These are phyloP conservation scores for Naganishia onofrii DNA, from an alignment of 768 basidiomycete species.

Conservation along the genomic window DNA sequence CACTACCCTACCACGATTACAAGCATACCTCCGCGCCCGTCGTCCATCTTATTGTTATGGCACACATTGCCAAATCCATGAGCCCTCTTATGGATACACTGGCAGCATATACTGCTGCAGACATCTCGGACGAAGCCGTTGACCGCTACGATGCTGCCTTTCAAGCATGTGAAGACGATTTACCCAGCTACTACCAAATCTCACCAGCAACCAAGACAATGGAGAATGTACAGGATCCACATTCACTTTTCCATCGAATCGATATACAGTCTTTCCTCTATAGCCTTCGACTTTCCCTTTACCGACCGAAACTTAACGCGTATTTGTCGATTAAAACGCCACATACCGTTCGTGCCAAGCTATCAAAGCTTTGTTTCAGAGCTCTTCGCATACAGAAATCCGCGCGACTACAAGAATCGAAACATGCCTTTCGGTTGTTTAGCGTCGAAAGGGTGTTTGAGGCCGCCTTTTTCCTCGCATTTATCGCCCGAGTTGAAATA, in stretches of 20 bases:
- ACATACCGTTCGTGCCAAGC: conserved; percentile 31
- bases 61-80: conserved; percentile 40
- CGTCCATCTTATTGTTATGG: conserved; percentile 41
- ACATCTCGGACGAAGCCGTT: conserved; percentile 39
- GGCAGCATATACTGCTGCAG: conserved; percentile 38
- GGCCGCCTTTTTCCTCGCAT: conserved; percentile 36
- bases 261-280: conserved; percentile 39
- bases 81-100: conserved; percentile 44
- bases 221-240: conserved; percentile 37
- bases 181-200: conserved; percentile 41
- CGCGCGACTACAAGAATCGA: conserved; percentile 40
- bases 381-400: conserved; percentile 39
- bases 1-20: conserved; percentile 38
- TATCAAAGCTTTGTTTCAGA: conserved; percentile 37
- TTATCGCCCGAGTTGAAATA: conserved; percentile 39
- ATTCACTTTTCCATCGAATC: conserved; percentile 39
- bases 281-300: conserved; percentile 37
- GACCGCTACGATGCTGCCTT: conserved; percentile 40
- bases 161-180: conserved; percentile 40
- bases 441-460: conserved; percentile 41
- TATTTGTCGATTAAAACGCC: conserved; percentile 39
- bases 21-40: conserved; percentile 38
- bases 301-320: conserved; percentile 38
- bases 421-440: conserved; percentile 40
- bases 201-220: conserved; percentile 39